Evolutionary conservation across 768 basidiomycete genomes (phyloP).

Genomic region (Termitomyces sp.): DNA sequence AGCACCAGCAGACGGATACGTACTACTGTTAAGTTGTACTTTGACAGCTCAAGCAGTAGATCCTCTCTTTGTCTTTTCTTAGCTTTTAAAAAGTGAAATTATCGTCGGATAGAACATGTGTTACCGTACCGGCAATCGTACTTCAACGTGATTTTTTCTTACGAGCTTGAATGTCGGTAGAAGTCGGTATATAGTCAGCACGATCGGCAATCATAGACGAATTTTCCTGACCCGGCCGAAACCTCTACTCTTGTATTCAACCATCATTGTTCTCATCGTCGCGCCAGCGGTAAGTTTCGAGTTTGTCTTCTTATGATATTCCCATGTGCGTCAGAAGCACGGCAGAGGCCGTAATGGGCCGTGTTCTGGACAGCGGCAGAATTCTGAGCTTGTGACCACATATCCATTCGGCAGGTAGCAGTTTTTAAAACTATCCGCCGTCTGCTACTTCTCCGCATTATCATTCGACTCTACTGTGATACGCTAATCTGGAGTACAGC

Average conservation of each 20-base stretch:
- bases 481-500: conserved; percentile 1
- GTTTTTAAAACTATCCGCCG: background rate
- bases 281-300: background rate
- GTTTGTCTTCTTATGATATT: background rate
- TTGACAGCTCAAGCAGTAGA: background rate
- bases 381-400: conserved; percentile 6
- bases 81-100: no score
- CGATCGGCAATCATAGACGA: background rate
- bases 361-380: background rate
- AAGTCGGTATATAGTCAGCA: no score
- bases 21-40: background rate
- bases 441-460: background rate
- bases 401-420: conserved; percentile 7
- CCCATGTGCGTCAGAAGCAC: conserved; percentile 1
- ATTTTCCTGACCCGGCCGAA: background rate
- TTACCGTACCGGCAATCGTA: no score
- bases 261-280: conserved; percentile 3
- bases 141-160: background rate
- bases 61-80: no score
- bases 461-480: background rate
- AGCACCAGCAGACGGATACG: background rate
- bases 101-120: no score
- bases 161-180: no score
- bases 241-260: background rate
- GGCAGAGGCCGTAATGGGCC: background rate